Conservation (phyloP, 176 grass and related monocot species). For the Leersia perrieri region DNA sequence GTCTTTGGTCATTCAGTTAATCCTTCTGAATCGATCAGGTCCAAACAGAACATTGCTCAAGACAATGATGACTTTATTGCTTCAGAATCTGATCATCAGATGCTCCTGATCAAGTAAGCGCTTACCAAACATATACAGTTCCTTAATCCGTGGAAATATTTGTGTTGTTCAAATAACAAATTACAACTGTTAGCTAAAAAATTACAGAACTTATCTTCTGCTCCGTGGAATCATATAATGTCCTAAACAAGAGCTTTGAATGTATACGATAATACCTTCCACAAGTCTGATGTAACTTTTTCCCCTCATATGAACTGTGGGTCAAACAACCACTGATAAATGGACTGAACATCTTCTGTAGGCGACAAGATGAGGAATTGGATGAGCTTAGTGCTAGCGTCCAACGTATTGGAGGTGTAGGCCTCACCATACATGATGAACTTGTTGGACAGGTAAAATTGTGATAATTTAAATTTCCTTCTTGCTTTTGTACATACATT, state of each 20-base stretch:
- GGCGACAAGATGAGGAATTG: constrained; percentile 87
- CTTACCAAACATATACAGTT: neutral
- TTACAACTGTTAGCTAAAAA: neutral
- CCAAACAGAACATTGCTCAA: constrained; percentile 47
- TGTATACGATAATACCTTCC: neutral
- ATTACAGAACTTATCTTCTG: neutral
- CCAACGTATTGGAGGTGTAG: constrained; percentile 82
- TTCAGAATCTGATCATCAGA: constrained; percentile 95
- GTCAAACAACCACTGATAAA: neutral
- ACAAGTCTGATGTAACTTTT: neutral
- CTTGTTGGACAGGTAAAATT: constrained; percentile 64
- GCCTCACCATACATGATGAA: constrained; percentile 93
- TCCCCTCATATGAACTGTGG: neutral
- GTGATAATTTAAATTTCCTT: neutral
- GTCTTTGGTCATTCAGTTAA: constrained; percentile 37
- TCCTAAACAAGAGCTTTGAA: neutral
- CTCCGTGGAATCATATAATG: neutral
- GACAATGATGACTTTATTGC: constrained; percentile 86
- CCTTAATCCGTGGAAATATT: neutral
- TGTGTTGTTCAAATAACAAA: neutral
- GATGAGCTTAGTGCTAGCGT: constrained; percentile 88
- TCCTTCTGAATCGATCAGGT: constrained; percentile 59
- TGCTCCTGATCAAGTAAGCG: constrained; percentile 84
- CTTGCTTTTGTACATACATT: neutral
- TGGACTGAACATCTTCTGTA: constrained; percentile 16